Percentiles rank a stretch among this genome's conserved stretches.
These are phyloP conservation scores for Podospora australis DNA, from an alignment of 495 filamentous ascomycete genomes.

Conservation along the genomic window DNA sequence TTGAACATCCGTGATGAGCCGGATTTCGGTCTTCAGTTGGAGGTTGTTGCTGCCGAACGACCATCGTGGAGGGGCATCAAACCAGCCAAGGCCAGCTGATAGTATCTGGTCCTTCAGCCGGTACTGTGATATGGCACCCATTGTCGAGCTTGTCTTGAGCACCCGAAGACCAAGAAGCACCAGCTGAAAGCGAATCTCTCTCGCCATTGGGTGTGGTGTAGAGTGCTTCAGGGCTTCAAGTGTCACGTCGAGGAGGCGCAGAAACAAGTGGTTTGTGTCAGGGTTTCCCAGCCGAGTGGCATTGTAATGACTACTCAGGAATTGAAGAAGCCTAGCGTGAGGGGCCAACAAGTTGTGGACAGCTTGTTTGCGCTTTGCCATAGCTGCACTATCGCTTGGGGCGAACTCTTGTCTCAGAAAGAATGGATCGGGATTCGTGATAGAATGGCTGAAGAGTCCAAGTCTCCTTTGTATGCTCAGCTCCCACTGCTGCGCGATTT, in stretches of 20 bases:
- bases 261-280: constrained; percentile 72
- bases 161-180: constrained; percentile 75
- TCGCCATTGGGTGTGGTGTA: constrained; percentile 72
- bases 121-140: constrained; percentile 56
- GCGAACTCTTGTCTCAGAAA: constrained; percentile 87
- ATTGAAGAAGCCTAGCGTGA: constrained; percentile 78
- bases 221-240: constrained; percentile 63
- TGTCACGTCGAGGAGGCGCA: constrained; percentile 69
- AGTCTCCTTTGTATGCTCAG: constrained; percentile 62
- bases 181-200: constrained; percentile 86
- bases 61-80: constrained; percentile 76
- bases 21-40: constrained; percentile 87
- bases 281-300: constrained; percentile 74
- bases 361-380: constrained; percentile 65
- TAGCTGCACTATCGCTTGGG: constrained; percentile 73
- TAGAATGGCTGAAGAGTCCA: constrained; percentile 72
- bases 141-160: constrained; percentile 58
- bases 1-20: constrained; percentile 70
- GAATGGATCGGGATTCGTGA: constrained; percentile 81
- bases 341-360: constrained; percentile 76
- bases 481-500: constrained; percentile 86
- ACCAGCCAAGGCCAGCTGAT: constrained; percentile 83
- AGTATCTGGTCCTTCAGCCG: constrained; percentile 82
- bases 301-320: constrained; percentile 89
- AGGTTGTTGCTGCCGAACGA: constrained; percentile 91